phyloP scores from a whole-genome alignment of 805 yeast species.

The Scheffersomyces amazonensis region DNA sequence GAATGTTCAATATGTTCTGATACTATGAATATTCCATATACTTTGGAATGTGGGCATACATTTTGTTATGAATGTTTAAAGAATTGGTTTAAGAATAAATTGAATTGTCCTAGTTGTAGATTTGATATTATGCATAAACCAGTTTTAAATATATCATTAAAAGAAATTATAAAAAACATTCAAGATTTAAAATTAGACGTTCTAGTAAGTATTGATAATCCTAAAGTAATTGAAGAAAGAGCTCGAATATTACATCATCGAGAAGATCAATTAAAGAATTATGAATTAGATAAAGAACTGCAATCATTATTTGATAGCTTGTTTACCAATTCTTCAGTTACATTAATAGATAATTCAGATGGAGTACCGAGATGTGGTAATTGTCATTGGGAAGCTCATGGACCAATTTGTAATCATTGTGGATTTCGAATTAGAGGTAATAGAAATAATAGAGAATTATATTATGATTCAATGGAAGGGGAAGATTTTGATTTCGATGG shows the following conservation, averaged over 20 bases:
- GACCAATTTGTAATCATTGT: constrained; percentile 66
- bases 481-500: constrained; percentile 33
- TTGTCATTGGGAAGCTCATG: constrained; percentile 80
- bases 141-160: constrained; percentile 48
- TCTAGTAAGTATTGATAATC: constrained; percentile 29
- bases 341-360: constrained; percentile 59
- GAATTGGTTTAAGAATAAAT: constrained; percentile 57
- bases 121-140: constrained; percentile 48
- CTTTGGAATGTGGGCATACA: constrained; percentile 68
- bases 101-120: constrained; percentile 72
- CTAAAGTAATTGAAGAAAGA: constrained; percentile 21
- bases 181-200: constrained; percentile 36
- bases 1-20: constrained; percentile 72
- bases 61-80: constrained; percentile 66
- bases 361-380: constrained; percentile 73
- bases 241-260: constrained; percentile 10
- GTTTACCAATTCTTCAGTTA: constrained; percentile 46
- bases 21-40: constrained; percentile 61
- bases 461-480: constrained; percentile 33
- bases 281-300: constrained; percentile 35
- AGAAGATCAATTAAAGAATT: constrained; percentile 27
- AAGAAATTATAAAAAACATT: constrained; percentile 39
- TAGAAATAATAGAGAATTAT: constrained; percentile 20
- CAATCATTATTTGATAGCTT: constrained; percentile 45
- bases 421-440: constrained; percentile 43